Evolutionary conservation across 257 asterid species (phyloP), one percentile per base, ranked within the genome.

Genomic region (Solanum bukasovii): DNA sequence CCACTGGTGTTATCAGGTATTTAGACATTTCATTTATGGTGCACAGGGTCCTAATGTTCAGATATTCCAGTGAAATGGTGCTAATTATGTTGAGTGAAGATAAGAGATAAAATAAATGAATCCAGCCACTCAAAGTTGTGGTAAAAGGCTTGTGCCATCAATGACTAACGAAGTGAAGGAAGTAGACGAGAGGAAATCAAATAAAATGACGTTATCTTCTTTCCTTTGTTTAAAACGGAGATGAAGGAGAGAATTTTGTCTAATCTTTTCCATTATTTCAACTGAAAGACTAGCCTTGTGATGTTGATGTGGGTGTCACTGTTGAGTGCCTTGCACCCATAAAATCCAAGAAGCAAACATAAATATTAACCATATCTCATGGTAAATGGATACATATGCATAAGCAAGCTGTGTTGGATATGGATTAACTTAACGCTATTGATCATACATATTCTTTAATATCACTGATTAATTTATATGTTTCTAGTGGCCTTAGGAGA

Each of bases 1-100:
- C 99, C 75, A 97, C 99, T 63, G 99, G 99, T 87, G 99, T 97
- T 87, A 97, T 97, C 94, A 97, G 99, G 99, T 97, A 92, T 65
- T 23, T 70, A 46, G n/a, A 18, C 63, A 71, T 88, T 88, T 85
- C 83, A n/a, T 29, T 84, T 79, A 49, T 82, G 70, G 70, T 86
- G 88, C 86, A 12, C 13, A 74, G 35, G 67, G 52, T 65, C 71
- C 84, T 56, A 82, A 33, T 14, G 0, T 29, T 82, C 70, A 29
- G 44, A 82, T 82, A 18, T 49, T 49, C 70, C 70, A 29, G 61
- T 77, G 61, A 77, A 25, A 82, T 82, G 85, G 38, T 82, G 70
- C 29, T 82, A 46, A 49, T 9, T 5, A 29, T 18, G 70, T 82
- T 49, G n/a, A 9, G 27, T 82, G 20, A 31, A 46, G 85, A 49